Evolutionary conservation across 805 yeast species (phyloP), one percentile per base, ranked within the genome.

Genomic region (Cephaloascus albidus): DNA sequence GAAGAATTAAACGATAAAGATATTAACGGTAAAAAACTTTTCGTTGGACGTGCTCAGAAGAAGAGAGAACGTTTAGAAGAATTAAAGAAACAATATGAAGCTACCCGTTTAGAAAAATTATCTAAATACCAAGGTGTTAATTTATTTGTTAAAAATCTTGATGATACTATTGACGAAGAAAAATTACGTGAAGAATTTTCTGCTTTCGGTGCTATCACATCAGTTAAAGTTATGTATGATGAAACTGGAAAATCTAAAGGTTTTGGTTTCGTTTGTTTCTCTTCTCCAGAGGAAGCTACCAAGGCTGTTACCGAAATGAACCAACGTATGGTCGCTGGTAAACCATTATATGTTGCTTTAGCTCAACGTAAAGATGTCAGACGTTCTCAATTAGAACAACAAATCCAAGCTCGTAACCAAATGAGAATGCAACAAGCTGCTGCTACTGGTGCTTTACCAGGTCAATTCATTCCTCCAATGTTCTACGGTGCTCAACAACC

Each of bases 311-410:
- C 90, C 54, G 98, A 90, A 75, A 89, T 90, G 96, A 88, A 90
- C 79, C 96, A 88, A 72, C 85, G 88, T 63, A 84, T 90, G 82
- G 78, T 93, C 54, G 81, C 79, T 53, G 87, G 89, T 62, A 93
- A 93, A 78, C 98, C 97, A 57, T 76, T 93, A 61, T 93, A 90
- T 65, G 98, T 93, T 68, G 96, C 97, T 45, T 80, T 93, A 60
- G 98, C 98, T 54, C 98, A 93, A 78, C 85, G 96, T 68, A 90
- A 87, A 74, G 98, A 90, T 54, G 95, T 87, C 43, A 88, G 98
- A 78, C 84, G 95, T 64, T 78, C 86, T 55, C 97, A 93, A 74
- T 76, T 93, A 64, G 90, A 87, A 65, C 97, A 93, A 73, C 97
- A 93, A 72, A 85, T 88, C 61, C 95, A 85, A 68, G 97, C 96